Percentiles rank a stretch among this genome's conserved stretches.
Evolutionary conservation across 2,329 filamentous ascomycete genomes (phyloP).

Genomic region (Neophaeococcomyces mojaviensis): DNA sequence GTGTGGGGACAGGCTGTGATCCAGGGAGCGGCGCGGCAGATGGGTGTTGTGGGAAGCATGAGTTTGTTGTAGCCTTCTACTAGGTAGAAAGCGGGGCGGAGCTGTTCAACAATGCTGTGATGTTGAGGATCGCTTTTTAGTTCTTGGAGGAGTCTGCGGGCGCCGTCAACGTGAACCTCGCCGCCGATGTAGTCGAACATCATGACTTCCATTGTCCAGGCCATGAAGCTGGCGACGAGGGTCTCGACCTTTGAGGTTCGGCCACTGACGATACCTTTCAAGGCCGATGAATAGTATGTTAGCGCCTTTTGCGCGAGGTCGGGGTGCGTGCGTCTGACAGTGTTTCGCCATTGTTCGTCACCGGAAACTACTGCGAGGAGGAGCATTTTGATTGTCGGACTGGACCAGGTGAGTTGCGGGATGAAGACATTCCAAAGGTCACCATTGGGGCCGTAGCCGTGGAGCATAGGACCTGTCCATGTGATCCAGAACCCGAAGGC

Average conservation of each 20-base stretch:
- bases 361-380: slow-evolving; percentile 10
- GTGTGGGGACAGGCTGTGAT: too few relatives aligned
- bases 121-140: background rate
- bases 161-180: background rate
- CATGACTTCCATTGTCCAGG: slow-evolving; percentile 10
- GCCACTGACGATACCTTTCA: slow-evolving; percentile 5
- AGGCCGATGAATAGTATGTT: slow-evolving; percentile 9
- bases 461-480: slow-evolving; percentile 6
- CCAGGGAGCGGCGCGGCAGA: background rate
- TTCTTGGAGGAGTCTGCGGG: background rate
- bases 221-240: slow-evolving; percentile 7
- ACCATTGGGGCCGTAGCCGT: slow-evolving; percentile 7
- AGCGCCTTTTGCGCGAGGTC: background rate
- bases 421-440: slow-evolving; percentile 9
- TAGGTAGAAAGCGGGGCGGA: background rate
- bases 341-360: slow-evolving; percentile 4
- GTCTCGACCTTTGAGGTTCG: slow-evolving; percentile 6
- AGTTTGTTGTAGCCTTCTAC: background rate
- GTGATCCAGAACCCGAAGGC: slow-evolving; percentile 7
- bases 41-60: background rate
- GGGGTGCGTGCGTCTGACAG: background rate
- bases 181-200: background rate
- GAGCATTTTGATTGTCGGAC: slow-evolving; percentile 6
- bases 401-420: slow-evolving; percentile 8
- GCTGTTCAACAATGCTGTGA: background rate